Evolutionary conservation across 352 stramenopile species (phyloP), one percentile per base, ranked within the genome.

Genomic region (Globisporangium barbulae): DNA sequence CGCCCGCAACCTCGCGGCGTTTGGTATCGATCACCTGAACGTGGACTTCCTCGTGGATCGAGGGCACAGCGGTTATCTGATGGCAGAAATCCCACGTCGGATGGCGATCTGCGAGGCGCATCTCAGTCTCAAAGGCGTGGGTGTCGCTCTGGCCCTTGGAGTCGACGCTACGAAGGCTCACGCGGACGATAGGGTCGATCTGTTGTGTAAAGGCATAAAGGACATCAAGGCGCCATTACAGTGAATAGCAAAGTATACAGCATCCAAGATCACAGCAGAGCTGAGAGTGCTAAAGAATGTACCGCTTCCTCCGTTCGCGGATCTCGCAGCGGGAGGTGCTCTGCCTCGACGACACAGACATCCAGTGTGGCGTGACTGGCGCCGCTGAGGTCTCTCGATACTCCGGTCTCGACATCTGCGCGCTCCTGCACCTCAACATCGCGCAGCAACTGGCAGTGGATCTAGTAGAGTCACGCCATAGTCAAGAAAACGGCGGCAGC

Each of bases 11-110:
- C 44, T 90, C 79, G 21, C 68, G 42, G 25, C 72, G 67, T 53
- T 78, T 80, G 9, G 67, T 39, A 25, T 92, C 81, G 10, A 92
- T 45, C 15, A 89, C 63, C 61, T 92, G 79, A 31, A 92, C 49
- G 39, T 65, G 21, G 2, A 90, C 21, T 12, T 87, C 77, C 28
- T 57, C 63, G 22, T 76, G 74, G 22, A 74, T 64, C 0, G 75
- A 84, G 17, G 79, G 70, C 5, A 90, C 69, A 22, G 42, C 62
- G 7, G 48, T 19, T 3, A 90, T 65, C 15, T 59, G 65, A 21
- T 79, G 76, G 4, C 31, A 9, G 28, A 69, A 67, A 25, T 72
- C 65, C 83, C 83, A 90, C 17, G 63, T 64, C 3, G 83, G 83
- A 47, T 79, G 67, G 12, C 74, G 68, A 60, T 89, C 76, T 31